phyloP scores from a whole-genome alignment of 2,329 filamentous ascomycete genomes.

The Camillea tinctor region DNA sequence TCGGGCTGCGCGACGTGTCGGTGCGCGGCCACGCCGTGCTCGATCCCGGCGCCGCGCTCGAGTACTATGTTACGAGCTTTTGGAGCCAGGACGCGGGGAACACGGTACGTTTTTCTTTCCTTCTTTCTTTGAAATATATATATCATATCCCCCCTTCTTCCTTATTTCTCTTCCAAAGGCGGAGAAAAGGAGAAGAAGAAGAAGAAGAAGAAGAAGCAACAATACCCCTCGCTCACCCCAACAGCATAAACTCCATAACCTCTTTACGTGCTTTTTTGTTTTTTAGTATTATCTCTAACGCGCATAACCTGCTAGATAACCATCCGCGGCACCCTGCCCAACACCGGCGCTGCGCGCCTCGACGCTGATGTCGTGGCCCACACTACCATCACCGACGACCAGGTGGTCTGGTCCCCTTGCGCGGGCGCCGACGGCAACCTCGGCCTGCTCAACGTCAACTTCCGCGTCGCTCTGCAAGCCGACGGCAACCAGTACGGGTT shows the following conservation, averaged over 20 bases:
- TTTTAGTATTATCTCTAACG: too few species aligned
- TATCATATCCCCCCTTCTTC: not conserved
- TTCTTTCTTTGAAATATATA: not conserved
- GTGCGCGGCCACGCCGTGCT: slow-evolving; percentile 35
- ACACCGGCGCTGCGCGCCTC: slow-evolving; percentile 22
- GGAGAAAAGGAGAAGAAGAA: too few species aligned
- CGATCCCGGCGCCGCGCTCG: slow-evolving; percentile 32
- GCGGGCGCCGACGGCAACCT: slow-evolving; percentile 31
- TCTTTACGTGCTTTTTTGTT: slow-evolving; percentile 1
- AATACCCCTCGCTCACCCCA: too few species aligned
- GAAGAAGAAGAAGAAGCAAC: too few species aligned
- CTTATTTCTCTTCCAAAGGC: not conserved
- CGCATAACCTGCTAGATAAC: too few species aligned
- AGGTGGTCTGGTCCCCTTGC: slow-evolving; percentile 37
- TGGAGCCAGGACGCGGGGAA: slow-evolving; percentile 36
- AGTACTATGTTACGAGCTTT: slow-evolving; percentile 36
- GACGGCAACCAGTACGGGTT: slow-evolving; percentile 31
- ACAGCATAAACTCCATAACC: not conserved
- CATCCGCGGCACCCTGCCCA: slow-evolving; percentile 29
- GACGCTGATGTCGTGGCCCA: slow-evolving; percentile 32
- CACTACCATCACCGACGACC: slow-evolving; percentile 24
- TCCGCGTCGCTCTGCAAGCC: slow-evolving; percentile 36
- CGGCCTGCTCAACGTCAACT: slow-evolving; percentile 42
- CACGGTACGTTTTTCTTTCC: slow-evolving; percentile 30
- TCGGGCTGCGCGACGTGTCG: slow-evolving; percentile 34